Conservation (phyloP, 2,329 filamentous ascomycete genomes). For the Sporothrix brunneoviolacea region DNA sequence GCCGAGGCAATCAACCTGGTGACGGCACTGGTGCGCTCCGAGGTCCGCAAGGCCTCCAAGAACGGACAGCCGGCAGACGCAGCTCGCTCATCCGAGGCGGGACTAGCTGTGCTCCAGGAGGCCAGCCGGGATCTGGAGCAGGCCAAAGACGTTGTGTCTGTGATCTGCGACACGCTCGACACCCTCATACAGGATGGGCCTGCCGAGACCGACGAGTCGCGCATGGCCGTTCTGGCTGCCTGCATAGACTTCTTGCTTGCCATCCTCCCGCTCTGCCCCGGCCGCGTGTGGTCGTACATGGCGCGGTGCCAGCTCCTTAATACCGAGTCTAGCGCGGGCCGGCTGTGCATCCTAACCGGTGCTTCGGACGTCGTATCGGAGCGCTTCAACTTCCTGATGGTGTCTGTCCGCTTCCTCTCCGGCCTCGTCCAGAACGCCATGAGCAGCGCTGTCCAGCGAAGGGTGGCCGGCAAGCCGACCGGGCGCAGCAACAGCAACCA, state of each 20-base stretch:
- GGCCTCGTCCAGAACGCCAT: conserved; percentile 70
- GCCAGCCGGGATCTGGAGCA: conserved; percentile 48
- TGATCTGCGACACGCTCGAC: conserved; percentile 83
- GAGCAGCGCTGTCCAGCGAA: conserved; percentile 60
- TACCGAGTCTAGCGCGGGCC: conserved; percentile 66
- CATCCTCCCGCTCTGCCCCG: conserved; percentile 66
- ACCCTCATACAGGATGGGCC: conserved; percentile 53
- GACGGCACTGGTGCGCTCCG: conserved; percentile 58
- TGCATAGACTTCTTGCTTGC: conserved; percentile 76
- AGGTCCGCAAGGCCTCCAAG: conserved; percentile 32
- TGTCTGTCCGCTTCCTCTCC: conserved; percentile 67
- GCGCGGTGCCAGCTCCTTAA: conserved; percentile 74
- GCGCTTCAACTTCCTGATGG: conserved; percentile 69
- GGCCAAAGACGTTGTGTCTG: conserved; percentile 68
- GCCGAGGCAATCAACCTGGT: conserved; percentile 70
- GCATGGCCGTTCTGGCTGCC: conserved; percentile 59
- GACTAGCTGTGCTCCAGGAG: conserved; percentile 49
- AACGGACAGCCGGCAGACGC: conserved; percentile 15
- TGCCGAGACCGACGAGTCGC: conserved; percentile 52
- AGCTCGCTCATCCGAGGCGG: conserved; percentile 24
- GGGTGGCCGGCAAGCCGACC: conserved; percentile 42
- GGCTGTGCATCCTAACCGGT: conserved; percentile 72
- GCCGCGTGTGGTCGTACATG: conserved; percentile 84
- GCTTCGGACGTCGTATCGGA: conserved; percentile 71
- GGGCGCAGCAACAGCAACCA: conserved; percentile 40